Conservation (phyloP, 169 alveolate species). For the Cryptosporidium andersoni region DNA sequence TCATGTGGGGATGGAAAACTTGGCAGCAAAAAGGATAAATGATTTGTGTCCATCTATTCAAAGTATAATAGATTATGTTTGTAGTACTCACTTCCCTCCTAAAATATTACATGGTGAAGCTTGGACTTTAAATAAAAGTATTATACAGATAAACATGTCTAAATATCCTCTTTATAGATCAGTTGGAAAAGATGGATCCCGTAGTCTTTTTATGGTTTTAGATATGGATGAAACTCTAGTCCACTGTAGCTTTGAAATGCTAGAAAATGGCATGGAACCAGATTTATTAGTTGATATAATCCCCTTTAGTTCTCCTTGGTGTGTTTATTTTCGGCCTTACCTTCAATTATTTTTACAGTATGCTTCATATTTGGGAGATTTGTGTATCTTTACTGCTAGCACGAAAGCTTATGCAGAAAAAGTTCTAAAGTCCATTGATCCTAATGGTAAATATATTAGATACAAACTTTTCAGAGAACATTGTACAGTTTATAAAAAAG, state of each 20-base stretch:
- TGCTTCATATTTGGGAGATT: slow-evolving; percentile 74
- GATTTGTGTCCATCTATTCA: slow-evolving; percentile 46
- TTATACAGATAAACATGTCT: no score
- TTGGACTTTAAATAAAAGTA: not conserved
- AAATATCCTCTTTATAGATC: no score
- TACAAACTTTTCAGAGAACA: slow-evolving; percentile 78
- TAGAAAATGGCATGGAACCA: slow-evolving; percentile 72
- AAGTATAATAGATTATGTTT: slow-evolving; percentile 26
- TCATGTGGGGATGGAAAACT: slow-evolving; percentile 65
- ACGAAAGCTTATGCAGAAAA: slow-evolving; percentile 79
- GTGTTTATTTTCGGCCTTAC: slow-evolving; percentile 77
- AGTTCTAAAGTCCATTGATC: slow-evolving; percentile 77
- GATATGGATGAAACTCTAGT: slow-evolving; percentile 87
- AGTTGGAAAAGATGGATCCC: not conserved
- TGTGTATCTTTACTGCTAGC: slow-evolving; percentile 81
- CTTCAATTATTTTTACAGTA: slow-evolving; percentile 74
- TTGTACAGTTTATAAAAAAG: slow-evolving; percentile 75
- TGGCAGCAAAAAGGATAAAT: slow-evolving; percentile 37
- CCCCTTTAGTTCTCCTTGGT: slow-evolving; percentile 73
- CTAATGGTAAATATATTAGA: slow-evolving; percentile 60
- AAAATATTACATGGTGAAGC: slow-evolving; percentile 27
- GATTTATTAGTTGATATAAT: slow-evolving; percentile 75
- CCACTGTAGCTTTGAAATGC: slow-evolving; percentile 79
- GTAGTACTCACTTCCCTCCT: slow-evolving; percentile 50
- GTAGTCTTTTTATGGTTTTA: slow-evolving; percentile 71